These are phyloP conservation scores for Comarum palustre DNA, from an alignment of 306 rosid species.

Conservation along the genomic window DNA sequence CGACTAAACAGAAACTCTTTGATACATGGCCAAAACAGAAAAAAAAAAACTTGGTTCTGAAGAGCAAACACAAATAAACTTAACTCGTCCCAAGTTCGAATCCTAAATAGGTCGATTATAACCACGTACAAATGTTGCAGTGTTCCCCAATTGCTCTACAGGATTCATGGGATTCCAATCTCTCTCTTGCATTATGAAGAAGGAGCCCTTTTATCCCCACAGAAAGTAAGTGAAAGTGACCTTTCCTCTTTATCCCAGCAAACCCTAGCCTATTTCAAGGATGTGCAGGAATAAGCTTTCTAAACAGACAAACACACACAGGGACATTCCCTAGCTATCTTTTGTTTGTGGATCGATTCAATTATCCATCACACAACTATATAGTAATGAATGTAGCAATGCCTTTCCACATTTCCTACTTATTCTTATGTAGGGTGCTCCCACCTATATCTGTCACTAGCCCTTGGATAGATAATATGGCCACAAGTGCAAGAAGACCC, in stretches of 20 bases:
- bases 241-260: conserved; percentile 17
- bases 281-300: conserved; percentile 6
- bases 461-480: not conserved
- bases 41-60: too few relatives aligned
- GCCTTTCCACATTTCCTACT: not conserved
- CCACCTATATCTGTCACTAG: not conserved
- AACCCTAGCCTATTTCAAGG: conserved; percentile 33
- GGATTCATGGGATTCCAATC: conserved; percentile 24
- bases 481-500: not conserved
- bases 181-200: not conserved
- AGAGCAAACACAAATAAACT: too few relatives aligned
- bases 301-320: conserved; percentile 8
- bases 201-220: conserved; percentile 19
- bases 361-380: not conserved
- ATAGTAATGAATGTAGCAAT: not conserved
- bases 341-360: not conserved
- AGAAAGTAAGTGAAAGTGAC: conserved; percentile 55
- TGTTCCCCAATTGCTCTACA: conserved; percentile 43
- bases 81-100: too few relatives aligned
- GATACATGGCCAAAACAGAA: too few relatives aligned
- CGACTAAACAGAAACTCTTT: not conserved
- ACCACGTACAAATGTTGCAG: not conserved
- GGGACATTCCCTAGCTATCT: conserved; percentile 18
- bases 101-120: too few relatives aligned
- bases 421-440: not conserved